Conservation (phyloP, 1,139 yeast species). For the Hyphopichia buzzinii region DNA sequence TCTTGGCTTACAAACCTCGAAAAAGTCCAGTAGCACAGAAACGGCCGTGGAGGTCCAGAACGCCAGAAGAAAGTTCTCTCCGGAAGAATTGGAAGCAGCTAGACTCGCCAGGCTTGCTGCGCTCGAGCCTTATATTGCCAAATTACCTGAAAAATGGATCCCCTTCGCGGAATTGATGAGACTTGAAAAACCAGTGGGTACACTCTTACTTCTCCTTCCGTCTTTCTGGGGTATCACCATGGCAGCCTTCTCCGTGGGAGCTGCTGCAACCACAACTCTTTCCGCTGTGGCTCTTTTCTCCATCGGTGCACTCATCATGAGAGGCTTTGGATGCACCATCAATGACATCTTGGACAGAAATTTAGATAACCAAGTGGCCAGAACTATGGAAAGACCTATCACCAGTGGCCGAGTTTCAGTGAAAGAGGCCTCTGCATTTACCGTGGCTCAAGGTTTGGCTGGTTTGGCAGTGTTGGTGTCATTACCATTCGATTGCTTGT, state of each 20-base stretch:
- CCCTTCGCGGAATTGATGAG: conserved; percentile 94
- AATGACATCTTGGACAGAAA: conserved; percentile 86
- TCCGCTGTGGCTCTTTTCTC: conserved; percentile 67
- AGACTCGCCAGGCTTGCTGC: conserved; percentile 55
- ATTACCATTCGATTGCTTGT: conserved; percentile 79
- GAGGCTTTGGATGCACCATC: conserved; percentile 98
- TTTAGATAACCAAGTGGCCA: conserved; percentile 77
- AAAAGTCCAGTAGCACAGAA: background rate
- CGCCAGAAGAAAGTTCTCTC: conserved; percentile 34
- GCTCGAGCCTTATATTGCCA: conserved; percentile 56
- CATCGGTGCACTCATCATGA: conserved; percentile 83
- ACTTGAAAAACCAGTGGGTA: conserved; percentile 91
- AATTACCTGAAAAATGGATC: conserved; percentile 67
- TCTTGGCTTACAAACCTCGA: background rate
- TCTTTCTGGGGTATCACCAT: conserved; percentile 78
- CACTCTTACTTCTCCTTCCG: conserved; percentile 78
- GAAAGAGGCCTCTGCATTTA: conserved; percentile 69
- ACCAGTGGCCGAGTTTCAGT: conserved; percentile 81
- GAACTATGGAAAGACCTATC: conserved; percentile 87
- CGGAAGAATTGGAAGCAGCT: conserved; percentile 57
- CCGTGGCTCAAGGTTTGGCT: conserved; percentile 72
- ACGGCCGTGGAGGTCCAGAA: too few relatives aligned
- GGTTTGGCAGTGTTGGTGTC: conserved; percentile 73
- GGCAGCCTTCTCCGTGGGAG: conserved; percentile 75
- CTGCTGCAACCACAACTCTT: conserved; percentile 61